These are phyloP conservation scores for Lojkania enalia DNA, from an alignment of 2,329 filamentous ascomycete species.

Conservation along the genomic window DNA sequence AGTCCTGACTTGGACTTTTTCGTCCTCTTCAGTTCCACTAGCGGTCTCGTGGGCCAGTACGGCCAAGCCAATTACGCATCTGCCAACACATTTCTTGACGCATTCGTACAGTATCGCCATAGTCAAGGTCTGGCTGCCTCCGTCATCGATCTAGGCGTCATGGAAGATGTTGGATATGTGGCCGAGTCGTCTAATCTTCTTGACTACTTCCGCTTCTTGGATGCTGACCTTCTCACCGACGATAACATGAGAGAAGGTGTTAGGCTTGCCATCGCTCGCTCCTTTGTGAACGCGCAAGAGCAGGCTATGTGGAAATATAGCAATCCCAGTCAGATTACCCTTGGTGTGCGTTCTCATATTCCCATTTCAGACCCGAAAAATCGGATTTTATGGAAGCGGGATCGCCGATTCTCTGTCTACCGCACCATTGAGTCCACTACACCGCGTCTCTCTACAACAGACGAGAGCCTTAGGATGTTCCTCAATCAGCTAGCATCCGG, in stretches of 20 bases:
- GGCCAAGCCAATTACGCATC: constrained; percentile 51
- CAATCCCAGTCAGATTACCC: constrained; percentile 1
- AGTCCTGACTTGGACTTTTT: constrained; percentile 15
- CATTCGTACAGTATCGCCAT: constrained; percentile 13
- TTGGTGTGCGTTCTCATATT: constrained; percentile 1
- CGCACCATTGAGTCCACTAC: neutral
- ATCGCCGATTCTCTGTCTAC: constrained; percentile 2
- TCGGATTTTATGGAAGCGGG: neutral
- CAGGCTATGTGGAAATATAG: neutral
- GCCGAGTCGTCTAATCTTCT: constrained; percentile 2
- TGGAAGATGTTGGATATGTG: constrained; percentile 9
- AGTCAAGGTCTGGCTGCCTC: constrained; percentile 32
- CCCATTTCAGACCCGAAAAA: neutral
- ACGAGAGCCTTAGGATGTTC: constrained; percentile 1
- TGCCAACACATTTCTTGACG: constrained; percentile 39
- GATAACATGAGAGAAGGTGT: constrained; percentile 22
- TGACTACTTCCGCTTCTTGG: constrained; percentile 18
- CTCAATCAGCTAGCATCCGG: constrained; percentile 2
- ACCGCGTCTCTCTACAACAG: constrained; percentile 2
- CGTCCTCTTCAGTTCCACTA: constrained; percentile 25
- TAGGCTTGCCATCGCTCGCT: neutral
- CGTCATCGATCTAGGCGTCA: constrained; percentile 25
- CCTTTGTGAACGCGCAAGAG: constrained; percentile 3
- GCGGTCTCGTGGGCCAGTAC: constrained; percentile 20
- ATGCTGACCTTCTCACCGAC: constrained; percentile 28